phyloP scores from a whole-genome alignment of 306 rosid species.

The Vicia faba region DNA sequence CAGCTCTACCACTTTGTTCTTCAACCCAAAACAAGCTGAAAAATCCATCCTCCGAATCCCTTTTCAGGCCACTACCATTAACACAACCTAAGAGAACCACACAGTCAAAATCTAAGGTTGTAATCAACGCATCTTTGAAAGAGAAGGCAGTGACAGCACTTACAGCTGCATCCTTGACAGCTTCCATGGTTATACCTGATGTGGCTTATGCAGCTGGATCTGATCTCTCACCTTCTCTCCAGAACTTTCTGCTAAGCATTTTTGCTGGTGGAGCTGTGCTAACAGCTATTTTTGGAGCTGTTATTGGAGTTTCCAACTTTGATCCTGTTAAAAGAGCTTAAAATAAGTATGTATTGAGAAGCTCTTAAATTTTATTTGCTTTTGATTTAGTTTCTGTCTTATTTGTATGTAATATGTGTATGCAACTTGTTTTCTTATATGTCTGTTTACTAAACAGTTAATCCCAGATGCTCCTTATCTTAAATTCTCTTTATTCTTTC shows the following conservation, averaged over 20 bases:
- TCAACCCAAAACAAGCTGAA: conserved; percentile 37
- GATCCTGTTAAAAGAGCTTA: conserved; percentile 42
- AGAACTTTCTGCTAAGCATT: conserved; percentile 75
- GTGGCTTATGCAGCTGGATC: conserved; percentile 72
- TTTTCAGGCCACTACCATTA: conserved; percentile 33
- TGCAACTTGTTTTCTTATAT: conserved; percentile 22
- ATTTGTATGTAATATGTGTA: conserved; percentile 8
- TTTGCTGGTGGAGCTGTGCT: conserved; percentile 73
- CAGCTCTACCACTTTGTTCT: conserved; percentile 42
- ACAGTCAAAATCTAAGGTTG: conserved; percentile 41
- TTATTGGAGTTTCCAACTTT: conserved; percentile 47
- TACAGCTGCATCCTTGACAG: conserved; percentile 64
- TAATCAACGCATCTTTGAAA: conserved; percentile 59
- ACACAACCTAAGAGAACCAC: conserved; percentile 25
- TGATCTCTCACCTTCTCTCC: conserved; percentile 65
- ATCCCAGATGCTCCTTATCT: conserved; percentile 9
- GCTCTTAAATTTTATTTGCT: conserved; percentile 2
- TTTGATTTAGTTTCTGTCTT: neutral
- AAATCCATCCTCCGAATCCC: conserved; percentile 36
- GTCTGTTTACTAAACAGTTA: conserved; percentile 4
- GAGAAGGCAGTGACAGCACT: conserved; percentile 62
- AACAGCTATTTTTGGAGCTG: conserved; percentile 57
- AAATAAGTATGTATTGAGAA: conserved; percentile 4
- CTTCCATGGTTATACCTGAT: conserved; percentile 72
- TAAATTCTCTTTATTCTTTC: neutral